These are phyloP conservation scores for Diospyros kaki DNA, from an alignment of 148 eudicot genomes.

Conservation along the genomic window DNA sequence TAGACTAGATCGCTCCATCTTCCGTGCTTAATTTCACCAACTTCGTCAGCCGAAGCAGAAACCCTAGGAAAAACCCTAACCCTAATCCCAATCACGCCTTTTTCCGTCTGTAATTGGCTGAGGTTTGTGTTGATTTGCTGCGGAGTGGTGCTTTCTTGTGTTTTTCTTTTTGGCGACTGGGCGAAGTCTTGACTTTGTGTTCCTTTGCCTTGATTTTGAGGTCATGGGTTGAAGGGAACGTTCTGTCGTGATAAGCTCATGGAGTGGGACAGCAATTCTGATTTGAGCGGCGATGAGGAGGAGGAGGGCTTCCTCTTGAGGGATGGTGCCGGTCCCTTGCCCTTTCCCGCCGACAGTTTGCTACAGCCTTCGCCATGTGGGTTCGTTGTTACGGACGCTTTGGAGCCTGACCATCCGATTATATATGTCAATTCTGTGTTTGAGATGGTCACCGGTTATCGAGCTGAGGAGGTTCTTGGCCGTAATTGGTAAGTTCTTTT, in stretches of 20 bases:
- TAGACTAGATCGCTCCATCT: too few species aligned
- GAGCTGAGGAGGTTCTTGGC: conserved; percentile 77
- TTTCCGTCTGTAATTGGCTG: too few species aligned
- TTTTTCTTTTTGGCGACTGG: too few species aligned
- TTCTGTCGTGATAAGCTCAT: conserved; percentile 25
- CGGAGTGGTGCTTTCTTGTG: too few species aligned
- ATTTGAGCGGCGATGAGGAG: conserved; percentile 53
- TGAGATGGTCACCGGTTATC: conserved; percentile 68
- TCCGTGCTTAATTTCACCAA: too few species aligned
- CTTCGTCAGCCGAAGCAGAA: too few species aligned
- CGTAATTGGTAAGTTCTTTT: conserved; percentile 60
- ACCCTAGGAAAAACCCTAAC: too few species aligned
- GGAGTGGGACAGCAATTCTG: conserved; percentile 98
- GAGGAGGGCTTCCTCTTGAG: conserved; percentile 51
- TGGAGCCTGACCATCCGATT: conserved; percentile 68
- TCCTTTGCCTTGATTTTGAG: conserved; percentile 11
- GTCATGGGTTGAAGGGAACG: conserved; percentile 29
- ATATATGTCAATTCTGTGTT: conserved; percentile 75
- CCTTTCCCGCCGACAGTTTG: conserved; percentile 61
- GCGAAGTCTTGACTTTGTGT: neutral
- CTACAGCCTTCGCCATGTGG: conserved; percentile 77
- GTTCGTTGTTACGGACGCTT: conserved; percentile 73
- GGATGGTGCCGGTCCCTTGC: conserved; percentile 52
- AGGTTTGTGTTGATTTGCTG: too few species aligned
- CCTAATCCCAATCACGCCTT: too few species aligned